These are phyloP conservation scores for Maudiozyma barnettii DNA, from an alignment of 805 yeast genomes.

Conservation along the genomic window DNA sequence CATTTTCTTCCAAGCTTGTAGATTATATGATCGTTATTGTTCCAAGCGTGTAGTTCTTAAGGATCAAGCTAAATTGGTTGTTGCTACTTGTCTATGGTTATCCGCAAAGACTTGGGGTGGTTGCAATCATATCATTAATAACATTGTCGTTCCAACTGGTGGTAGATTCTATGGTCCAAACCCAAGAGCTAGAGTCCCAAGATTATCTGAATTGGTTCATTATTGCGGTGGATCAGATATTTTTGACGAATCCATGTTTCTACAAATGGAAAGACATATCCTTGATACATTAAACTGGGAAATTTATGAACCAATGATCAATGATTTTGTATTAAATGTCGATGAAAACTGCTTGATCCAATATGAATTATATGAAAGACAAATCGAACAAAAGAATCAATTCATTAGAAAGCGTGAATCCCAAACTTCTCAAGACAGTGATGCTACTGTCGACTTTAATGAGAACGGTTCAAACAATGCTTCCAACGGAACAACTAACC, in stretches of 20 bases:
- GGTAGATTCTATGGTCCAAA: conserved; percentile 62
- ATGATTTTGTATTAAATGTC: conserved; percentile 37
- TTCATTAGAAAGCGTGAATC: conserved; percentile 16
- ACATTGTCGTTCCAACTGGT: conserved; percentile 40
- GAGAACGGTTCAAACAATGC: conserved; percentile 5
- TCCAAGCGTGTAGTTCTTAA: conserved; percentile 75
- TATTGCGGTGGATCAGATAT: conserved; percentile 54
- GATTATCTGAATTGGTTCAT: conserved; percentile 58
- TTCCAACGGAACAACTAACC: background rate
- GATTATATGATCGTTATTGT: conserved; percentile 83
- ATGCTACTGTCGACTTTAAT: conserved; percentile 21
- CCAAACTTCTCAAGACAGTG: conserved; percentile 19
- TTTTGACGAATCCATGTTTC: conserved; percentile 50
- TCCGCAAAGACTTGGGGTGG: conserved; percentile 80
- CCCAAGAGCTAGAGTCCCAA: conserved; percentile 65
- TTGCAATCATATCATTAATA: conserved; percentile 54
- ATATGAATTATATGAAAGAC: conserved; percentile 29
- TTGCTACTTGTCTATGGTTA: conserved; percentile 88
- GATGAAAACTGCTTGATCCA: conserved; percentile 37
- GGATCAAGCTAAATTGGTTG: conserved; percentile 83
- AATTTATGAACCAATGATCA: conserved; percentile 52
- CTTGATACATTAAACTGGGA: conserved; percentile 65
- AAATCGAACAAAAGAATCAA: conserved; percentile 20
- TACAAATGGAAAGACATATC: conserved; percentile 73
- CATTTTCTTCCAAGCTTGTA: conserved; percentile 57